Evolutionary conservation across 495 filamentous ascomycete species (phyloP).

Genomic region (Podospora didyma): DNA sequence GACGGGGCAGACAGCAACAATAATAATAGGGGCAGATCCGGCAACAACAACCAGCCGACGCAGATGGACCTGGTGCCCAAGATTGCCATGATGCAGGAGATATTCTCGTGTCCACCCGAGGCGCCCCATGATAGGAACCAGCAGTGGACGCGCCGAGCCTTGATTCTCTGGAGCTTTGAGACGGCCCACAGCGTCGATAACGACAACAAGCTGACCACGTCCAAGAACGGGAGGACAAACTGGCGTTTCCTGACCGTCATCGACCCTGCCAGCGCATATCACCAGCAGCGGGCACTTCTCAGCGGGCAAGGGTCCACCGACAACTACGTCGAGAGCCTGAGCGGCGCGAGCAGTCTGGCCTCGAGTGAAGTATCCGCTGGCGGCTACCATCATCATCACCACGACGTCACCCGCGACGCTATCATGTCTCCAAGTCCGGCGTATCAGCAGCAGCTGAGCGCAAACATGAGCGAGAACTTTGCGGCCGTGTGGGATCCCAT

Average conservation of each 20-base stretch:
- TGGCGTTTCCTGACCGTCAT: slow-evolving; percentile 48
- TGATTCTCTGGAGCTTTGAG: slow-evolving; percentile 47
- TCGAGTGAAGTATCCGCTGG: background rate
- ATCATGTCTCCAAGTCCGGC: slow-evolving; percentile 43
- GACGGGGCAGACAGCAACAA: slow-evolving; percentile 3
- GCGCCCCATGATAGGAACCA: slow-evolving; percentile 1
- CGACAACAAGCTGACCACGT: slow-evolving; percentile 3
- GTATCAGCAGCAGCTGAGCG: slow-evolving; percentile 38
- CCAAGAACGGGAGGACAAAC: slow-evolving; percentile 23
- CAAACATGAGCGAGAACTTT: slow-evolving; percentile 44
- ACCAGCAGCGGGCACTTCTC: slow-evolving; percentile 40
- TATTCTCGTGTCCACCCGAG: slow-evolving; percentile 40
- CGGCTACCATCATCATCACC: too few relatives aligned
- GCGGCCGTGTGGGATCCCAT: slow-evolving; percentile 33
- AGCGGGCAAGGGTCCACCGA: background rate
- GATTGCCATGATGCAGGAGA: slow-evolving; percentile 50
- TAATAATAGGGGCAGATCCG: slow-evolving; percentile 9
- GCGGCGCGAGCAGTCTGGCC: background rate
- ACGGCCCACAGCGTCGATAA: slow-evolving; percentile 36
- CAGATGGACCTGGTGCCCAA: slow-evolving; percentile 42
- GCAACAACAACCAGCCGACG: slow-evolving; percentile 20
- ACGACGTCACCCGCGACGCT: slow-evolving; percentile 25
- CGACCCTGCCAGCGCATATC: slow-evolving; percentile 41
- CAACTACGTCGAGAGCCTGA: background rate
- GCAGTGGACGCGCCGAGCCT: slow-evolving; percentile 38